Evolutionary conservation across 2,329 filamentous ascomycete genomes (phyloP), one percentile per base, ranked within the genome.

Genomic region (Colletotrichum simmondsii): DNA sequence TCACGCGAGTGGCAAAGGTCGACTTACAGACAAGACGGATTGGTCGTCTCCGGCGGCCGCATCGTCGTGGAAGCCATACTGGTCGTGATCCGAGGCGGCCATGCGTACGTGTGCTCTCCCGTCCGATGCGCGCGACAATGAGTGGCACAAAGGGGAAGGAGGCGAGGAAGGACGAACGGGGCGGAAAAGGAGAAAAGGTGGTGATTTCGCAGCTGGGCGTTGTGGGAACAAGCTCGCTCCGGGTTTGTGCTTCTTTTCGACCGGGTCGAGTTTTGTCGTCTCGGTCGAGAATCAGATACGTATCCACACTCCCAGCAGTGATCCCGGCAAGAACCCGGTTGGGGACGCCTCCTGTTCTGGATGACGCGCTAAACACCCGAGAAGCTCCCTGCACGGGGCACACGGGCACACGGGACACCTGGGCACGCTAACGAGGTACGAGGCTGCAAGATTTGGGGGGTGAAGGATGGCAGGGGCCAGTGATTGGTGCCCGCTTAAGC

Each of bases 31-130:
- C 74, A 82, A 76, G 76, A 87, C 84, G 73, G 86, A 86, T 80
- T 84, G 84, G 77, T 87, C 85, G 76, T 86, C 85, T 76, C 86
- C 85, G 76, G 80, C 82, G 71, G 78, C 80, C 77, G 80, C 82
- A 78, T 87, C 86, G 71, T 86, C 84, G 65, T 83, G 80, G 78
- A 85, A 86, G 77, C 80, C 84, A 81, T 87, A 83, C 74, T 84
- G 82, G 37, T 73, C 71, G 76, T 82, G 80, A 77, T 86, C 84
- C 73, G 80, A 78, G 72, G 84, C 83, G 77, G 83, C 82, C 83
- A 85, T 85, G 80, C 75, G 75, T 72, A 70, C 71, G 68, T 72
- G 32, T 28, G 14, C 52, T 71, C 37, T 42, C 37, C 57, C 37
- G 68, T 60, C 37, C 68, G 32, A 72, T 71, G 67, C 58, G 68